Conservation (phyloP, 2,329 filamentous ascomycete species). For the Fusarium sublunatum region DNA sequence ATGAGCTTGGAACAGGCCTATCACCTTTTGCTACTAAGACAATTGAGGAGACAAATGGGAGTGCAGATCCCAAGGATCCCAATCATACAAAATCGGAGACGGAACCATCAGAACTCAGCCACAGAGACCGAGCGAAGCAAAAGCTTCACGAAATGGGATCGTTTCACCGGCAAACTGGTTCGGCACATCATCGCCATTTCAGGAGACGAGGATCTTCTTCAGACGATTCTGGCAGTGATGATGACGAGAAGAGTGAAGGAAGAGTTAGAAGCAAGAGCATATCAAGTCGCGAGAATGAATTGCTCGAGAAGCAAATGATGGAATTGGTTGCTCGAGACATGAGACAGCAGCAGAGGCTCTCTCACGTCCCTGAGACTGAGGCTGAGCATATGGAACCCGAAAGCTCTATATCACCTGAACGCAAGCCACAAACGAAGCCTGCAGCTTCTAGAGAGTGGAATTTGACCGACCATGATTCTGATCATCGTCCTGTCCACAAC, state of each 20-base stretch:
- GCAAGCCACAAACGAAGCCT: constrained; percentile 42
- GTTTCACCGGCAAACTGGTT: constrained; percentile 64
- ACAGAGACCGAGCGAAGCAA: constrained; percentile 69
- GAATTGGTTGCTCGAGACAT: constrained; percentile 69
- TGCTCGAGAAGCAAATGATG: constrained; percentile 71
- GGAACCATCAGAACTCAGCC: constrained; percentile 61
- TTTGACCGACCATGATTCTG: constrained; percentile 53
- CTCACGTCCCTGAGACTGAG: constrained; percentile 49
- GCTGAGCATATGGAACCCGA: constrained; percentile 50
- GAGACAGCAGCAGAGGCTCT: constrained; percentile 52
- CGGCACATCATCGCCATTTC: constrained; percentile 63
- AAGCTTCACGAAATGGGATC: constrained; percentile 67
- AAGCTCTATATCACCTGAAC: constrained; percentile 50
- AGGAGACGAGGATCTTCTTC: constrained; percentile 65
- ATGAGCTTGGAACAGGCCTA: constrained; percentile 41
- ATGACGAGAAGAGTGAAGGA: constrained; percentile 52
- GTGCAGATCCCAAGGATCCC: constrained; percentile 36
- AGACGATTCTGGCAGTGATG: constrained; percentile 68
- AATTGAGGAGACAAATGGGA: constrained; percentile 38
- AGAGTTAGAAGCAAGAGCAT: constrained; percentile 58
- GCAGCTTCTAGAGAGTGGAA: constrained; percentile 53
- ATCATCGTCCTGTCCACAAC: constrained; percentile 47
- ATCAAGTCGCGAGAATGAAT: constrained; percentile 60
- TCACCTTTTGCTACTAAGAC: constrained; percentile 46
- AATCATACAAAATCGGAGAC: constrained; percentile 51